Evolutionary conservation across 164 flowering plant genomes (phyloP).

Genomic region (Magnolia officinalis): DNA sequence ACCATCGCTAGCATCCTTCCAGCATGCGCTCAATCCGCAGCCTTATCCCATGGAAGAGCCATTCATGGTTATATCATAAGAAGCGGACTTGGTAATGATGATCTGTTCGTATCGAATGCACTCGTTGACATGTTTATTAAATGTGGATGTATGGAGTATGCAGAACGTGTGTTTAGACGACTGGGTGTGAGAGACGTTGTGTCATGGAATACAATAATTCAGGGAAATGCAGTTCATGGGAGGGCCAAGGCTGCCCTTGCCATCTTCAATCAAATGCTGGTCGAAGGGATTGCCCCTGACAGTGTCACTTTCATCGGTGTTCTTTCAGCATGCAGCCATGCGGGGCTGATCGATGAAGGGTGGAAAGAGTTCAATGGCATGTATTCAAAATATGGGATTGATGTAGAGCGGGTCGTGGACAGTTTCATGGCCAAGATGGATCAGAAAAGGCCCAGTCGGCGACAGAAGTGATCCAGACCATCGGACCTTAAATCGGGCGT

Average conservation of each 20-base stretch:
- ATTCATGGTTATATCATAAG: constrained; percentile 24
- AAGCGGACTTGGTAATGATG: constrained; percentile 12
- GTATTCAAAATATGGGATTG: constrained; percentile 21
- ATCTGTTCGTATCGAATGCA: constrained; percentile 22
- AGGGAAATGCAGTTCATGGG: constrained; percentile 24
- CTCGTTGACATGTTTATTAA: constrained; percentile 29
- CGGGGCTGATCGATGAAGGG: constrained; percentile 26
- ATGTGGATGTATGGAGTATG: constrained; percentile 24
- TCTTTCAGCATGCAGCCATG: constrained; percentile 28
- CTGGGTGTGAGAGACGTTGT: constrained; percentile 16
- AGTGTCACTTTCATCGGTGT: constrained; percentile 24
- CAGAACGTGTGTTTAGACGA: constrained; percentile 19
- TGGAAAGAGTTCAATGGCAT: constrained; percentile 25
- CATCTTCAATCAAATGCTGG: constrained; percentile 25
- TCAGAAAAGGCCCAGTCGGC: too few species aligned
- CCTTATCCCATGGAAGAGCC: constrained; percentile 26
- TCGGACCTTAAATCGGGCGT: too few species aligned
- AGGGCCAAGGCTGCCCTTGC: constrained; percentile 18
- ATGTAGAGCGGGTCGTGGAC: too few species aligned
- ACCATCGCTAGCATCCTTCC: constrained; percentile 30
- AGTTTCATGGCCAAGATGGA: too few species aligned
- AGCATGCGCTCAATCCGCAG: constrained; percentile 29
- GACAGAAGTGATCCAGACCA: too few species aligned
- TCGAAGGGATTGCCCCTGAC: constrained; percentile 16
- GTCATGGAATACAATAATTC: constrained; percentile 34